A percentile compares a stretch with the other conserved stretches of the same genome.
These are phyloP conservation scores for Paecilomyces formosus DNA, from an alignment of 2,329 filamentous ascomycete genomes.

Conservation along the genomic window DNA sequence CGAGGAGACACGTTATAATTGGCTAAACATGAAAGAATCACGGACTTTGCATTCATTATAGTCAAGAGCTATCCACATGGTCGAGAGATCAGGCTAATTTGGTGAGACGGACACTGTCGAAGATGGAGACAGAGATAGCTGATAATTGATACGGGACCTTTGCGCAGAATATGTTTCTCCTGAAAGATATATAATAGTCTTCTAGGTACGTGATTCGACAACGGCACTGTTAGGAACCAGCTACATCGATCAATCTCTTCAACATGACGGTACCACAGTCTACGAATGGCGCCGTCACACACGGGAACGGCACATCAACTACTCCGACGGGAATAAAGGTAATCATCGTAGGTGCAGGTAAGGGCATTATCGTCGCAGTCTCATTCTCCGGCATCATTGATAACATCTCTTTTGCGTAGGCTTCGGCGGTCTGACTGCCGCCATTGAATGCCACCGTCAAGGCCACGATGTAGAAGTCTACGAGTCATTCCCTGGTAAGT, in stretches of 20 bases:
- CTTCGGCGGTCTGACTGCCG: constrained; percentile 55
- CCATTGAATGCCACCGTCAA: constrained; percentile 56
- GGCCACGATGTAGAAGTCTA: constrained; percentile 54
- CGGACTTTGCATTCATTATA: not conserved
- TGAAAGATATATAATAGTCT: not conserved
- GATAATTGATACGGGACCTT: not conserved
- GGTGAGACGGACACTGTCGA: not conserved
- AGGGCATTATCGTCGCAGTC: constrained; percentile 6
- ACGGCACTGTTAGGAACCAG: not conserved
- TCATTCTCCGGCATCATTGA: constrained; percentile 4
- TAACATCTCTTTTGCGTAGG: constrained; percentile 27
- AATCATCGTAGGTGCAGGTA: constrained; percentile 40
- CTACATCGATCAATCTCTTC: constrained; percentile 4
- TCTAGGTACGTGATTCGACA: not conserved
- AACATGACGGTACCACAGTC: constrained; percentile 4
- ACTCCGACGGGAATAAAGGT: constrained; percentile 45
- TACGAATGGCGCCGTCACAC: constrained; percentile 10
- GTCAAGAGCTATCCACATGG: not conserved
- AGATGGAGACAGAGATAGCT: not conserved
- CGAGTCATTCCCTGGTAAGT: constrained; percentile 44
- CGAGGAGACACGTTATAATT: not conserved
- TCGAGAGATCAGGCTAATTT: not conserved
- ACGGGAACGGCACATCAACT: constrained; percentile 4
- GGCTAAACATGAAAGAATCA: not conserved
- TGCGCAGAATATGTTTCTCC: not conserved